A percentile compares a stretch with the other conserved stretches of the same genome.
These are phyloP conservation scores for Phytophthora syringae DNA, from an alignment of 352 stramenopile genomes.

Conservation along the genomic window DNA sequence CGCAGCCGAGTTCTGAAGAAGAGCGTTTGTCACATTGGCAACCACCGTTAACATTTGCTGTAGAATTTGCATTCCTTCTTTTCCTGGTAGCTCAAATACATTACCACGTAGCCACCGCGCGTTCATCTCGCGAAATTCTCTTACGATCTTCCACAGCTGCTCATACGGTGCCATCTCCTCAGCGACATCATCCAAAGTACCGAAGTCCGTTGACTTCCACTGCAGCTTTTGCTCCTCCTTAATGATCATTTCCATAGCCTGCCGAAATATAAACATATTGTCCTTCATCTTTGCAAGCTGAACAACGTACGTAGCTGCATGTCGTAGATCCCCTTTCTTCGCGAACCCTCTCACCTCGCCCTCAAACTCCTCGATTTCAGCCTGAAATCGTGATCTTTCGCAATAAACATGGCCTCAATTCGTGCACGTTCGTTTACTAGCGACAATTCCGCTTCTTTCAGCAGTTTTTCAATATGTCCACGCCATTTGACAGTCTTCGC, in stretches of 20 bases:
- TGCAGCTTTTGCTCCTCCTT: constrained; percentile 72
- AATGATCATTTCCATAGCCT: constrained; percentile 59
- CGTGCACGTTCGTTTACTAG: constrained; percentile 67
- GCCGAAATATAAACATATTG: constrained; percentile 56
- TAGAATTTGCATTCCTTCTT: constrained; percentile 51
- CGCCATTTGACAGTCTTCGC: constrained; percentile 78
- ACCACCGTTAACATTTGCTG: constrained; percentile 67
- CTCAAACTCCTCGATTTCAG: constrained; percentile 83
- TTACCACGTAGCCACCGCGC: constrained; percentile 67
- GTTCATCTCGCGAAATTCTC: constrained; percentile 81
- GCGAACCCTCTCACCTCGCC: constrained; percentile 68
- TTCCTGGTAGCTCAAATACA: constrained; percentile 68
- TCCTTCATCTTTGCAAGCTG: constrained; percentile 82
- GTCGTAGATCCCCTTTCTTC: constrained; percentile 78
- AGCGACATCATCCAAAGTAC: constrained; percentile 76
- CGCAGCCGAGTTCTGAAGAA: constrained; percentile 60
- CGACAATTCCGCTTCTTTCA: constrained; percentile 57
- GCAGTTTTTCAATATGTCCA: constrained; percentile 56
- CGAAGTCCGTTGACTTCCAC: constrained; percentile 76
- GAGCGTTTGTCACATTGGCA: constrained; percentile 57
- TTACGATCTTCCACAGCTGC: constrained; percentile 71
- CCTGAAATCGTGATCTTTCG: constrained; percentile 73
- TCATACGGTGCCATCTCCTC: constrained; percentile 82
- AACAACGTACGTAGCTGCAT: constrained; percentile 79
- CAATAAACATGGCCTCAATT: constrained; percentile 77